Evolutionary conservation across 768 basidiomycete species (phyloP).

Genomic region (Clitopilus hobsonii): DNA sequence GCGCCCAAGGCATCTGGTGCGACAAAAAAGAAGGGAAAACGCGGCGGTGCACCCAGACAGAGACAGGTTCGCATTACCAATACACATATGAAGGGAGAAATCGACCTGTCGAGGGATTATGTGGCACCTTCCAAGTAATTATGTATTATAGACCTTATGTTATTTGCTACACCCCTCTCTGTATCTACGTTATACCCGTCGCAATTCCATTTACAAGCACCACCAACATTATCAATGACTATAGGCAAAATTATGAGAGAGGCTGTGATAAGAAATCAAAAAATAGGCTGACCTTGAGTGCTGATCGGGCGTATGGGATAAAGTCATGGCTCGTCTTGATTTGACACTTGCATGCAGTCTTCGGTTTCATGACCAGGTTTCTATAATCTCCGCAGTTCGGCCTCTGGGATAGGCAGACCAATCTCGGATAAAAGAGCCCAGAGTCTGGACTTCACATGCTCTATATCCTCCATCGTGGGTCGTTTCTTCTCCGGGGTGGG

Average conservation of each 20-base stretch:
- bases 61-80: constrained; percentile 85
- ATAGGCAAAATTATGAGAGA: too few relatives aligned
- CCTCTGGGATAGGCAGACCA: neutral
- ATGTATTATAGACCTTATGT: neutral
- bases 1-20: constrained; percentile 48
- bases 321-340: too few relatives aligned
- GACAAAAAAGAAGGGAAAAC: constrained; percentile 74
- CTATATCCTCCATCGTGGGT: constrained; percentile 37
- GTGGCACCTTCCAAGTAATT: constrained; percentile 31
- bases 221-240: neutral
- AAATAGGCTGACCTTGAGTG: too few relatives aligned
- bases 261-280: too few relatives aligned
- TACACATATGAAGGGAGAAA: constrained; percentile 78
- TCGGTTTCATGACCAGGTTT: neutral
- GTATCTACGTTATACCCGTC: neutral
- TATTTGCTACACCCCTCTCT: neutral
- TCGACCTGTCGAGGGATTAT: constrained; percentile 81
- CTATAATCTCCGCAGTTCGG: neutral
- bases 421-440: constrained; percentile 14
- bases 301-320: too few relatives aligned
- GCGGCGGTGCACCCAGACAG: constrained; percentile 66
- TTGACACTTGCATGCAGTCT: too few relatives aligned
- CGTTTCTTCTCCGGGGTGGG: constrained; percentile 13
- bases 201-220: neutral
- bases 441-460: constrained; percentile 31